Base-by-base conservation (phyloP, 2,329 filamentous ascomycete species). In the Calonectria pteridis region DNA sequence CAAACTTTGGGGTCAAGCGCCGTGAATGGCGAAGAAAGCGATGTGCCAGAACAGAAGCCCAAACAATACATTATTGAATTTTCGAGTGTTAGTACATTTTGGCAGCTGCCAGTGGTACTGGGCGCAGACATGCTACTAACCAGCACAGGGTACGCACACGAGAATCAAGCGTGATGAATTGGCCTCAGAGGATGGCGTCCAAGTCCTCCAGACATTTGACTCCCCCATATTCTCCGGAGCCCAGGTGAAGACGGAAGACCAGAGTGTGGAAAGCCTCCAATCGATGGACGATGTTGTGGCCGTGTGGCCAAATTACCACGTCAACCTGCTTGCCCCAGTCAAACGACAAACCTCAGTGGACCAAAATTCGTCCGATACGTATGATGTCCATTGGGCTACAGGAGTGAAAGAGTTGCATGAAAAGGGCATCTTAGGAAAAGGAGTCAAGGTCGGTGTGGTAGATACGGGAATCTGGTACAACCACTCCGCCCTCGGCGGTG, bases 21-120 rank as follows among this genome's bases (percentile, higher is more conserved):
- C 7, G 6, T 23, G 13, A 20, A 40, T 40, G 33, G 26, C 16
- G 33, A 62, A 16, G 55, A 9, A 40, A n/a, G 26, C 14, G 18
- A n/a, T 3, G 35, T 29, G 14, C 23, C 10, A 11, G 11, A 37
- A n/a, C 33, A 62, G 23, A 62, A 40, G 7, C 35, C 33, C 20
- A 62, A 62, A 9, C 55, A 62, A 40, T 62, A 62, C 11, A 62
- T 62, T 26, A 40, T 62, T 26, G 55, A 62, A 40, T 62, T 62
- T 37, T 62, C 55, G 6, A 62, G 33, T 9, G 55, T 62, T 2
- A 62, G 33, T 62, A 28, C 4, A 11, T 13, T 23, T 28, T 20
- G 4, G n/a, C 14, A 9, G 1, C 6, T 40, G 23, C 26, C 3
- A 20, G 6, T 28, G 6, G n/a, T 26, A 14, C 10, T 6, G 7